These are phyloP conservation scores for Juncus inflexus DNA, from an alignment of 176 grass and related monocot species.

Conservation along the genomic window DNA sequence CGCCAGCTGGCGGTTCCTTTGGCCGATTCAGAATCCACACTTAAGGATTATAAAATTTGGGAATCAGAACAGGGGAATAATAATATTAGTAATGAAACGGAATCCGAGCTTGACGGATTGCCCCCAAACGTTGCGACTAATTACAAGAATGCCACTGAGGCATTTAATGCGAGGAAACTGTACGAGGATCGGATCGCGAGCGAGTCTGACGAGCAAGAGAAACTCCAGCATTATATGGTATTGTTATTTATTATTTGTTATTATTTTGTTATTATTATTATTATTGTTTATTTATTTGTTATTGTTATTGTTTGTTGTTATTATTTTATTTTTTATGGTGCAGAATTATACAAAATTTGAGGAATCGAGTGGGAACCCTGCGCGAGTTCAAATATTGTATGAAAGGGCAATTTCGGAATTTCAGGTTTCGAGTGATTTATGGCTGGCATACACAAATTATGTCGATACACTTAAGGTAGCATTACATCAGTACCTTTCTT, in stretches of 20 bases:
- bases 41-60: slow-evolving; percentile 82
- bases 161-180: slow-evolving; percentile 67
- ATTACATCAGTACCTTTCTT: slow-evolving; percentile 10
- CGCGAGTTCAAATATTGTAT: slow-evolving; percentile 82
- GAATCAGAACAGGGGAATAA: slow-evolving; percentile 76
- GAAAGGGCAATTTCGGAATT: slow-evolving; percentile 77
- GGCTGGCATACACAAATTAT: slow-evolving; percentile 73
- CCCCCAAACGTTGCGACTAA: slow-evolving; percentile 57
- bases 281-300: neutral
- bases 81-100: slow-evolving; percentile 40
- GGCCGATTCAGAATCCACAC: slow-evolving; percentile 54
- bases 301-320: slow-evolving; percentile 18
- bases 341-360: slow-evolving; percentile 97
- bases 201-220: slow-evolving; percentile 48
- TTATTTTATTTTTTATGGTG: slow-evolving; percentile 22
- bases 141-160: slow-evolving; percentile 64
- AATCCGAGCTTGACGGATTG: slow-evolving; percentile 57
- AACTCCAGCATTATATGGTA: slow-evolving; percentile 76
- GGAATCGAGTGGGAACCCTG: slow-evolving; percentile 69
- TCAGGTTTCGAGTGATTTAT: slow-evolving; percentile 74
- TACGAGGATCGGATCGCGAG: slow-evolving; percentile 70
- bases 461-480: slow-evolving; percentile 82
- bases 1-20: slow-evolving; percentile 90
- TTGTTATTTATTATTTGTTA: neutral
- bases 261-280: slow-evolving; percentile 2